phyloP scores from a whole-genome alignment of 2,329 filamentous ascomycete species.

The Verticillium zaregamsianum region DNA sequence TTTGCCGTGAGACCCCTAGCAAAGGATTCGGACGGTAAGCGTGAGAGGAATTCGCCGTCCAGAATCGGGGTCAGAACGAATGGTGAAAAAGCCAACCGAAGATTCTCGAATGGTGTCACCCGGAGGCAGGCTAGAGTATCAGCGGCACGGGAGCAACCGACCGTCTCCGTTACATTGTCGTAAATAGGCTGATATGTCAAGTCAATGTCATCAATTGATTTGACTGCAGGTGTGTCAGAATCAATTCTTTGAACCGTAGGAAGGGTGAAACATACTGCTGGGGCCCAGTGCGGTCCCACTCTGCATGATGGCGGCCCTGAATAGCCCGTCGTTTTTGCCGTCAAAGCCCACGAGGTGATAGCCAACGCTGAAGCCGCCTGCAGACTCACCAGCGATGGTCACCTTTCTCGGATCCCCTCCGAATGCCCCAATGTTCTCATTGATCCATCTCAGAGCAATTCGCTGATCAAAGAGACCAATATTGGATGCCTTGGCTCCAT shows the following conservation, averaged over 20 bases:
- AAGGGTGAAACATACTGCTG: neutral
- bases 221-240: neutral
- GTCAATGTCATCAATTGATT: neutral
- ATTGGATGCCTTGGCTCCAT: neutral
- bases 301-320: neutral
- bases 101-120: neutral
- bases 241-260: neutral
- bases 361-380: conserved; percentile 31
- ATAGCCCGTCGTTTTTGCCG: neutral
- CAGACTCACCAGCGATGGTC: conserved; percentile 56
- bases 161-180: neutral
- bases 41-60: neutral
- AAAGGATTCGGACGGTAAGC: neutral
- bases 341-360: neutral
- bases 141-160: neutral
- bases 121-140: neutral
- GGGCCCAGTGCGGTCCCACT: neutral
- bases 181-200: neutral
- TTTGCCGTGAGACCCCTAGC: neutral
- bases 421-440: conserved; percentile 56
- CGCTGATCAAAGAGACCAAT: conserved; percentile 43
- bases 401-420: conserved; percentile 59
- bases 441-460: conserved; percentile 54
- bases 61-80: neutral
- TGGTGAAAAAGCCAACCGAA: neutral